Conservation (phyloP, 75 land plant genomes). For the Pinus taeda region DNA sequence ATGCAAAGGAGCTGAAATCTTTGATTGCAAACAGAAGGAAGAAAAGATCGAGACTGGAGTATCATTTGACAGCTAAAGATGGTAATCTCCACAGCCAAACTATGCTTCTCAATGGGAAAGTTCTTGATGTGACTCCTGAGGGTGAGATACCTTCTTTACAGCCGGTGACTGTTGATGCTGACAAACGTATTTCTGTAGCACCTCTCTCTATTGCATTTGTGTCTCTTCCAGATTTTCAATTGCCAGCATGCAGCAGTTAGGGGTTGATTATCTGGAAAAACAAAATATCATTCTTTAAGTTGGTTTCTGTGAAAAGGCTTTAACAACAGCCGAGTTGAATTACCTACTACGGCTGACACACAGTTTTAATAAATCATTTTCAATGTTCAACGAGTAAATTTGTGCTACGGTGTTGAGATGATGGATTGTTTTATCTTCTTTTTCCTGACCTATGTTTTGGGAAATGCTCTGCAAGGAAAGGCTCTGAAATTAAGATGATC, state of each 20-base stretch:
- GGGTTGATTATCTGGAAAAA: no score
- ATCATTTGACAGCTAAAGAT: conserved; percentile 49
- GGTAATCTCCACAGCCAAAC: conserved; percentile 44
- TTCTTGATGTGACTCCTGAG: conserved; percentile 19
- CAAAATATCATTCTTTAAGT: no score
- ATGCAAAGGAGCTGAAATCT: conserved; percentile 15
- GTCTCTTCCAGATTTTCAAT: conserved; percentile 37
- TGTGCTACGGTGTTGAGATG: no score
- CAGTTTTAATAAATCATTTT: no score
- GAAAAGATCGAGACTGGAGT: conserved; percentile 17
- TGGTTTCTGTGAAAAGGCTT: no score
- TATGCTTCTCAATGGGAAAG: conserved; percentile 56
- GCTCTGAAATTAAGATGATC: no score
- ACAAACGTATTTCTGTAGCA: conserved; percentile 31
- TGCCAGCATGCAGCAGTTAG: conserved; percentile 27
- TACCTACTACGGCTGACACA: no score
- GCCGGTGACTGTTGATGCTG: conserved; percentile 16
- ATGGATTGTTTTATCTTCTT: no score
- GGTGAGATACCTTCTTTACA: conserved; percentile 42
- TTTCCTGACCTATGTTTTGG: no score
- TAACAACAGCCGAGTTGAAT: no score
- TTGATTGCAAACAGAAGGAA: conserved; percentile 24
- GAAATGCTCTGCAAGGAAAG: no score
- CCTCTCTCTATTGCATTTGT: conserved; percentile 66
- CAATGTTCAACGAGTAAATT: no score